Evolutionary conservation across 768 basidiomycete species (phyloP).

Genomic region (Leccinum subgranulosum): DNA sequence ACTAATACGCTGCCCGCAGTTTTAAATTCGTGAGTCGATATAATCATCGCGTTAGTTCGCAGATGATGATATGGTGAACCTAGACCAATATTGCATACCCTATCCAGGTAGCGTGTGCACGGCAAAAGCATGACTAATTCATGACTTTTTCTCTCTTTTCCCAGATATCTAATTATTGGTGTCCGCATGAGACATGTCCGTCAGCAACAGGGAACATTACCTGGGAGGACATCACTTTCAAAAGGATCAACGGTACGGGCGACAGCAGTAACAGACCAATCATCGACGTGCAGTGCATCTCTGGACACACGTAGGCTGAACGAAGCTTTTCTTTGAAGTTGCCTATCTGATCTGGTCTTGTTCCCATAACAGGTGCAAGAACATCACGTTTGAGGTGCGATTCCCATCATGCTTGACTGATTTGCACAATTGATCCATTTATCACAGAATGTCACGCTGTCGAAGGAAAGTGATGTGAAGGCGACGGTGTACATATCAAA

Average conservation of each 20-base stretch:
- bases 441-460: constrained; percentile 5
- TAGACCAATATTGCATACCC: constrained; percentile 4
- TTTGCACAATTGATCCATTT: not conserved
- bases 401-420: not conserved
- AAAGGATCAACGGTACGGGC: constrained; percentile 6
- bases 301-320: not conserved
- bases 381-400: constrained; percentile 10
- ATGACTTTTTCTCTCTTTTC: not conserved
- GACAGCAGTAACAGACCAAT: not conserved
- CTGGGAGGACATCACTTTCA: constrained; percentile 10
- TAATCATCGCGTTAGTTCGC: not conserved
- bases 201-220: not conserved
- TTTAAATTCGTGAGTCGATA: constrained; percentile 11
- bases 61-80: not conserved
- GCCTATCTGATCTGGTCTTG: not conserved
- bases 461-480: not conserved
- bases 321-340: not conserved
- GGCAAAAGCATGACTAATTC: not conserved
- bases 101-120: constrained; percentile 8
- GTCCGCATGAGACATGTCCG: not conserved
- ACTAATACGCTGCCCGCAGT: not conserved
- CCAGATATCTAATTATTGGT: constrained; percentile 7
- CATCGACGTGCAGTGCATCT: not conserved
- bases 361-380: not conserved
- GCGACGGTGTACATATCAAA: not conserved